phyloP scores from a whole-genome alignment of 257 asterid species.

The Nicotiana knightiana region DNA sequence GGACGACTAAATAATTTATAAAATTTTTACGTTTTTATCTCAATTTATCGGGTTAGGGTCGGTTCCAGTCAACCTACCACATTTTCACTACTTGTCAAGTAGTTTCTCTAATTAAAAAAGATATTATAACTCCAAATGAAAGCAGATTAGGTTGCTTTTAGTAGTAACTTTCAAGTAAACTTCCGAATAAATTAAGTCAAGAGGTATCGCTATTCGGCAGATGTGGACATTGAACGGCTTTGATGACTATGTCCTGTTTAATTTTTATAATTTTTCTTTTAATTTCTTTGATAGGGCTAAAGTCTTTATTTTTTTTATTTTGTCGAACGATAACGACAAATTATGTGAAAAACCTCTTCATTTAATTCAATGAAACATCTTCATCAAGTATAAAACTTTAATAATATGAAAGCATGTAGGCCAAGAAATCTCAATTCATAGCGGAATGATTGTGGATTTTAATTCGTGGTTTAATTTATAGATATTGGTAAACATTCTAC shows the following conservation, averaged over 20 bases:
- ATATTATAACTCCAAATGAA: neutral
- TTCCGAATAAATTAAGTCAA: neutral
- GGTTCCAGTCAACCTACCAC: too few relatives aligned
- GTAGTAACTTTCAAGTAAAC: neutral
- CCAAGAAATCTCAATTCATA: neutral
- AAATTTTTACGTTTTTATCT: too few relatives aligned
- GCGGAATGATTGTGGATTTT: neutral
- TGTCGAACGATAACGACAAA: neutral
- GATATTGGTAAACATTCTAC: neutral
- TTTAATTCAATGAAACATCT: neutral
- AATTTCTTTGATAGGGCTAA: neutral
- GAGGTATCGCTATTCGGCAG: neutral
- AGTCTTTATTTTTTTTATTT: neutral
- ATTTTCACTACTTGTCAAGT: too few relatives aligned
- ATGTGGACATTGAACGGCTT: neutral
- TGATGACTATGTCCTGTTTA: neutral
- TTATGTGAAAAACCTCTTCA: neutral
- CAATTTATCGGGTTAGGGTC: too few relatives aligned
- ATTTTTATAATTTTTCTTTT: neutral
- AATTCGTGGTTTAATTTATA: neutral
- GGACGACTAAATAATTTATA: too few relatives aligned
- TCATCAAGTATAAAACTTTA: neutral
- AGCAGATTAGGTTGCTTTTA: neutral
- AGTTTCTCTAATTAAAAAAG: neutral
- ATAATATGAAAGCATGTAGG: neutral